Evolutionary conservation across 2,329 filamentous ascomycete genomes (phyloP).

Genomic region (Rhynchosporium graminicola): DNA sequence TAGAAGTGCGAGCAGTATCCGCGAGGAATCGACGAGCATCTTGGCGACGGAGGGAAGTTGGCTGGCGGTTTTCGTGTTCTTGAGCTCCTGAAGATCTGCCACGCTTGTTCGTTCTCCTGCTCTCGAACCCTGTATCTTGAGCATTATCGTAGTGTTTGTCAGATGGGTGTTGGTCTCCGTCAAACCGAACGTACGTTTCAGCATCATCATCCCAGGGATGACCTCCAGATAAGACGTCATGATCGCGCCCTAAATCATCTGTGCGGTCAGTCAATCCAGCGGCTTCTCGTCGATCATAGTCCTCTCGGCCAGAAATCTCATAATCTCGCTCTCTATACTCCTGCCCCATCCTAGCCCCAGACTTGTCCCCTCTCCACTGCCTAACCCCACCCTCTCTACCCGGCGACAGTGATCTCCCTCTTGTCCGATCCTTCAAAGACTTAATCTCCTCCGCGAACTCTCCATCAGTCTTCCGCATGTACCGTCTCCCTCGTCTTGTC

Average conservation of each 20-base stretch:
- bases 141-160: neutral
- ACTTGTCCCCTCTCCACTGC: neutral
- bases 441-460: neutral
- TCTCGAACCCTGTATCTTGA: neutral
- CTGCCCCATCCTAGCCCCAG: neutral
- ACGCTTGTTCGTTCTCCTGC: no score
- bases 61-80: neutral
- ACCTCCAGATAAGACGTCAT: neutral
- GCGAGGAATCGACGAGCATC: neutral
- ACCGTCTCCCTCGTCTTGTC: neutral
- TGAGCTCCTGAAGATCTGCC: no score
- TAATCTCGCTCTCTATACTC: neutral
- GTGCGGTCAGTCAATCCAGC: neutral
- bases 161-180: neutral
- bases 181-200: neutral
- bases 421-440: neutral
- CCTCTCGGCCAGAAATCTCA: neutral
- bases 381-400: neutral
- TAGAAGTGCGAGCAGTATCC: neutral
- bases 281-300: neutral
- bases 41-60: neutral
- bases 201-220: neutral
- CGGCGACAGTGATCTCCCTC: neutral
- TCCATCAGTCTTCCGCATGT: neutral
- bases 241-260: neutral